Conservation (phyloP, 2,329 filamentous ascomycete species). For the Penicillium sp. region DNA sequence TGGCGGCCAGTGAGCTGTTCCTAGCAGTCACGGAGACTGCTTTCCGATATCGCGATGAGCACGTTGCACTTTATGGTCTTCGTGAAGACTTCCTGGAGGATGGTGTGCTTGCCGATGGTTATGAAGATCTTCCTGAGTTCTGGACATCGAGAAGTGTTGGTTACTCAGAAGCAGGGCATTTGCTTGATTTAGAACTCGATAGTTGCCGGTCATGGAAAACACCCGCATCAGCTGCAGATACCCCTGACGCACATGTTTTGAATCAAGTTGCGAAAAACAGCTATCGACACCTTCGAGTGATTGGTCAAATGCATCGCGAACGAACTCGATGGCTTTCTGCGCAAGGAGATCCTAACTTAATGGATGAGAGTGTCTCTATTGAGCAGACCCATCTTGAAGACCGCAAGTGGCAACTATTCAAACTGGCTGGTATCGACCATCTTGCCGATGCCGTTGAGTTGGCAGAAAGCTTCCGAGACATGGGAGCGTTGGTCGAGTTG, state of each 20-base stretch:
- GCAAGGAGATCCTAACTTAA: conserved; percentile 50
- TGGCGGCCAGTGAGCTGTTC: conserved; percentile 75
- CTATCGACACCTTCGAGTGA: conserved; percentile 55
- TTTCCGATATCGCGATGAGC: conserved; percentile 68
- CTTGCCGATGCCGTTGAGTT: conserved; percentile 58
- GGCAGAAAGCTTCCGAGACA: conserved; percentile 62
- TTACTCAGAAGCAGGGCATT: conserved; percentile 38
- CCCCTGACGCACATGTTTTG: conserved; percentile 35
- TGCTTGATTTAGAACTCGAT: conserved; percentile 43
- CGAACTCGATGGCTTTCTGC: conserved; percentile 58
- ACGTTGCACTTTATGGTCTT: conserved; percentile 71
- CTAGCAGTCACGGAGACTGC: conserved; percentile 61
- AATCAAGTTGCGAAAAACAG: conserved; percentile 53
- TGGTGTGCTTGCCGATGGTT: conserved; percentile 62
- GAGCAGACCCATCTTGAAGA: conserved; percentile 42
- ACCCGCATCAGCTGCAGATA: conserved; percentile 30
- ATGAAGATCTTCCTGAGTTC: conserved; percentile 69
- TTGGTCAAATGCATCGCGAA: conserved; percentile 59
- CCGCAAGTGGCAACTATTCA: conserved; percentile 48
- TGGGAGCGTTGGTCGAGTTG: conserved; percentile 59
- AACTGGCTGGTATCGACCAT: conserved; percentile 52
- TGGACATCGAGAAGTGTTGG: conserved; percentile 70
- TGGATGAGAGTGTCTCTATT: conserved; percentile 50
- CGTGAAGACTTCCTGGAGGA: conserved; percentile 63
- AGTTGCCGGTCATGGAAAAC: conserved; percentile 41